phyloP scores from a whole-genome alignment of 129 eudicot genomes.

The Saposhnikovia divaricata region DNA sequence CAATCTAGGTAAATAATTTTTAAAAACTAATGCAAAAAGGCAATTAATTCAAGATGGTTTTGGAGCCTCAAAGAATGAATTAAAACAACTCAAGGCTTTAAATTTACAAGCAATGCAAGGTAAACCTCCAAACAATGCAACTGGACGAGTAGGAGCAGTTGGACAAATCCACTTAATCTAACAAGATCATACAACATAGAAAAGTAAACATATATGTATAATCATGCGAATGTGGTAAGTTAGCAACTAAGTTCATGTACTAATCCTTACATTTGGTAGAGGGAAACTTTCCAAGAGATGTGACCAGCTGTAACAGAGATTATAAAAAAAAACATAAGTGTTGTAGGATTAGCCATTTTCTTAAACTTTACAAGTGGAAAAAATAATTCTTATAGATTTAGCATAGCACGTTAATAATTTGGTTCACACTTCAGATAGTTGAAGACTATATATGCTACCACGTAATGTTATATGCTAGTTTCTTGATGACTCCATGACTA shows the following conservation, averaged over 20 bases:
- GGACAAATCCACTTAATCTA: conserved; percentile 61
- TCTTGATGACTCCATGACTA: not conserved
- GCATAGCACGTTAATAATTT: not conserved
- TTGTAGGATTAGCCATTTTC: not conserved
- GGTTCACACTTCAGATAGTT: not conserved
- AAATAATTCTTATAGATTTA: not conserved
- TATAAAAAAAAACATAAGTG: not conserved
- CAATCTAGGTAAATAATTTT: not conserved
- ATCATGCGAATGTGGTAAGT: not conserved
- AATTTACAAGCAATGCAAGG: conserved; percentile 61
- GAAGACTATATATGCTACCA: not conserved
- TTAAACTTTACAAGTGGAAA: not conserved
- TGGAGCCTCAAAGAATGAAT: not conserved
- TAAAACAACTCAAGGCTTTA: not conserved
- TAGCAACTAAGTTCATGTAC: not conserved
- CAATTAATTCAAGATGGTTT: not conserved
- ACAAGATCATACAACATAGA: not conserved
- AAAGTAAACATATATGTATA: not conserved
- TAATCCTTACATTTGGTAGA: conserved; percentile 80
- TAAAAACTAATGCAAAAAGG: not conserved
- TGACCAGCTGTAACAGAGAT: conserved; percentile 31
- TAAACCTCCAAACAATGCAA: conserved; percentile 52
- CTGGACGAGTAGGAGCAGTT: conserved; percentile 78
- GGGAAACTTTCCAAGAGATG: conserved; percentile 88
- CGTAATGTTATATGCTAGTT: not conserved